Evolutionary conservation across 257 asterid species (phyloP), one percentile per base, ranked within the genome.

Genomic region (Scutellaria minor): DNA sequence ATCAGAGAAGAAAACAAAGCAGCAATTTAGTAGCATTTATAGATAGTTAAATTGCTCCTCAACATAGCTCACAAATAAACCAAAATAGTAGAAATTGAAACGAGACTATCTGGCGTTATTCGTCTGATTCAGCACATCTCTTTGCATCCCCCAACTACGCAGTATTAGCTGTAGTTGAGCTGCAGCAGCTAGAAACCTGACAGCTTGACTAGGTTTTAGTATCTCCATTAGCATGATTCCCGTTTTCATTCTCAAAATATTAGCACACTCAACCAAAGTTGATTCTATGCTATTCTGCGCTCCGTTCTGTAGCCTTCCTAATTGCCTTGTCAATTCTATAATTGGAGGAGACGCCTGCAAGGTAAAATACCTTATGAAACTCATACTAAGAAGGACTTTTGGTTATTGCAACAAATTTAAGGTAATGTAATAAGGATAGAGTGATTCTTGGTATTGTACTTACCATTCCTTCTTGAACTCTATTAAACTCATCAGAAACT

Each of bases 151-250:
- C 61, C 67, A 61, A 31, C 79, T 60, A 8, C 64, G 77, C 10
- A 86, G 51, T 6, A 20, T 40, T 22, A 79, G 77, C 14, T 70
- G 83, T 70, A 77, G 44, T n/a, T 57, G 61, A n/a, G 68, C 70
- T 6, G 59, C 76, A 8, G 79, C 85, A 0, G 82, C 87, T 40
- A 86, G 48, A 74, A 84, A 84, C 66, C 64, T 57, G 13, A 82
- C 24, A 0, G 65, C 56, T 41, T 82, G 85, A 9, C 51, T 1
- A 11, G 84, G 73, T 22, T 62, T 71, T 5, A 86, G 67, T 13
- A 74, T 81, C 35, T 75, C 84, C 59, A 83, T n/a, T 18, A 82
- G 37, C 69, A 56, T 48, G 10, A n/a, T 2, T 0, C 68, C 46
- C 0, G 79, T 77, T 60, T 61, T 86, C 50, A 8, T 60, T 42